Base-by-base conservation (phyloP, 2,329 filamentous ascomycete genomes). In the Ceratocystis papillata region DNA sequence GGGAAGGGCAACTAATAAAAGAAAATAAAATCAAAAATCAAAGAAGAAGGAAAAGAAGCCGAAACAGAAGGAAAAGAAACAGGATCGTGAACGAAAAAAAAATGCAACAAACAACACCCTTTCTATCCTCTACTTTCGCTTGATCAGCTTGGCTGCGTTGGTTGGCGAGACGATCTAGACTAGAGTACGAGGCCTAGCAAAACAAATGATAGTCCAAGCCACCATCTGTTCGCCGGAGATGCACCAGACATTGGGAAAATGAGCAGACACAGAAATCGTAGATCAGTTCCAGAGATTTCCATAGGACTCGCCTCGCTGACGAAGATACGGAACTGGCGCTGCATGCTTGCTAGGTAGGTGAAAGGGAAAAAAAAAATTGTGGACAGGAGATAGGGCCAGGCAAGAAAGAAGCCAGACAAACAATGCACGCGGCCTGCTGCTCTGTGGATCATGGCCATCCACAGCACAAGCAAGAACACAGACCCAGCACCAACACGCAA, bases 241-340 rank as follows among this genome's bases (percentile, higher is more conserved):
- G 22, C 20, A 8, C 20, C 20, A 55, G 50, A 12, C 7, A 28
- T 28, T 15, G 22, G 28, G 28, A 57, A 12, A 57, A 15, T 48
- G n/a, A n/a, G 45, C n/a, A 55, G 10, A 55, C 12, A 15, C 8
- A 30, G 2, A 30, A 22, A 57, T 57, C 12, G 53, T 17, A 57
- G 22, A 57, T 57, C 53, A 57, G 53, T 57, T 57, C 53, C 53
- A 30, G 53, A 57, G 53, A 15, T 17, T 57, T 57, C 53, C 10
- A 4, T 30, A 30, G 28, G 22, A 57, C 53, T 28, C 22, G 22
- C 53, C 53, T 28, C 22, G 22, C 53, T 28, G 12, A 12, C 4
- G 8, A 57, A 28, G 22, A 57, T 30, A 15, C 3, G 15, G 50
- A 25, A 55, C 12, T 12, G n/a, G 17, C 22, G 20, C 7, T 30